Percentiles rank a stretch among this genome's conserved stretches.
phyloP scores from a whole-genome alignment of 176 grass and related monocot genomes.

The Neostapfia colusana region DNA sequence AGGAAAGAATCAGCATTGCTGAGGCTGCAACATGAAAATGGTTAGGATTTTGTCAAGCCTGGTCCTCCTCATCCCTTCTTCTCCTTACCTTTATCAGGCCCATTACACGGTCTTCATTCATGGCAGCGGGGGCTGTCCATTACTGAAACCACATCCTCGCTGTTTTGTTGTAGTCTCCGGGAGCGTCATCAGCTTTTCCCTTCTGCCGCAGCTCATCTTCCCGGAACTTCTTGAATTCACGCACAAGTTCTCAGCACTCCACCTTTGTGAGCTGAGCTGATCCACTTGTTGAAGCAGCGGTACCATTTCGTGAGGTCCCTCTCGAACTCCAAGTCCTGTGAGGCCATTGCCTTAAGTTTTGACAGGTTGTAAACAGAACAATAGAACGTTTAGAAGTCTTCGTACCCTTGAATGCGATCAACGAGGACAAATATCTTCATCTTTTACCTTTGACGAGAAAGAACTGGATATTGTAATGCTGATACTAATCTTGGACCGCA shows the following conservation, averaged over 20 bases:
- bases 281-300: conserved; percentile 71
- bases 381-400: conserved; percentile 4
- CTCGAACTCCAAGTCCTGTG: conserved; percentile 76
- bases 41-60: conserved; percentile 48
- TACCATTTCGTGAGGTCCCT: conserved; percentile 69
- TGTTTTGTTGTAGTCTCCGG: conserved; percentile 42
- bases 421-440: conserved; percentile 81
- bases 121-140: conserved; percentile 5
- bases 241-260: conserved; percentile 55
- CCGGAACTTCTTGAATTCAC: conserved; percentile 50
- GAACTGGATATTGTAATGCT: conserved; percentile 49
- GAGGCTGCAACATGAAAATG: conserved; percentile 51
- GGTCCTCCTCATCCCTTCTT: conserved; percentile 52
- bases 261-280: conserved; percentile 52
- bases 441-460: conserved; percentile 77
- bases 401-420: conserved; percentile 72
- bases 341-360: conserved; percentile 55
- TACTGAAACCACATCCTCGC: conserved; percentile 33
- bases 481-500: conserved; percentile 58
- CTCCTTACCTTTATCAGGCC: conserved; percentile 44
- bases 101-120: conserved; percentile 32
- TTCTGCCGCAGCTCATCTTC: conserved; percentile 58
- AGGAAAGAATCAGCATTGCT: conserved; percentile 56
- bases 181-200: conserved; percentile 45
- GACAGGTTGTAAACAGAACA: neutral